Conservation (phyloP, 371 early-diverging fungal genomes). For the Saksenaea oblongispora region DNA sequence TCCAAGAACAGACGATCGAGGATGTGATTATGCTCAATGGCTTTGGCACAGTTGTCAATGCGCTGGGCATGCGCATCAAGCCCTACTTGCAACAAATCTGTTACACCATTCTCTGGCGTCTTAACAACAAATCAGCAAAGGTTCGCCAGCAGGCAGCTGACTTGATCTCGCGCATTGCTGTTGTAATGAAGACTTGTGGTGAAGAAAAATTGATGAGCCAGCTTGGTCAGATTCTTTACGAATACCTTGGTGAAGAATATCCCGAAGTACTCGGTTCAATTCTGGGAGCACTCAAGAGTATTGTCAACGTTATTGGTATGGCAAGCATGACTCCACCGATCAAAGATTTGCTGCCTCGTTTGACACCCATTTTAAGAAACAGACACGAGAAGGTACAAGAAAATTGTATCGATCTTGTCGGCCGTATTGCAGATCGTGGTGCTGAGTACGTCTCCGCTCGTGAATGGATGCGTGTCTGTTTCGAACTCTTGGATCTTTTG, state of each 20-base stretch:
- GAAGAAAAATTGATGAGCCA: conserved; percentile 94
- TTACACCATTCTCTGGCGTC: conserved; percentile 93
- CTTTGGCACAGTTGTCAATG: conserved; percentile 92
- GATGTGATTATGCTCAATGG: conserved; percentile 93
- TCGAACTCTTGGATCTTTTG: conserved; percentile 94
- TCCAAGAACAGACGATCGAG: conserved; percentile 95
- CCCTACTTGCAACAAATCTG: conserved; percentile 93
- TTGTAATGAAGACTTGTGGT: conserved; percentile 92
- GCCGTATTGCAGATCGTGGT: conserved; percentile 97
- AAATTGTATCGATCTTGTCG: conserved; percentile 91
- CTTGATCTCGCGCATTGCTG: conserved; percentile 90
- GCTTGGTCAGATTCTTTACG: conserved; percentile 90
- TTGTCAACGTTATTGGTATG: conserved; percentile 98
- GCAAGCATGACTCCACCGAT: conserved; percentile 97
- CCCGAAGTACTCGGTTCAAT: conserved; percentile 97
- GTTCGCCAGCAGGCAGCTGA: conserved; percentile 98
- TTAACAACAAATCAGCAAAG: conserved; percentile 95
- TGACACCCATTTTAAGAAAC: conserved; percentile 97
- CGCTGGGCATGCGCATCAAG: conserved; percentile 85
- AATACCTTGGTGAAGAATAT: conserved; percentile 98
- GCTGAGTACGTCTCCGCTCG: conserved; percentile 97
- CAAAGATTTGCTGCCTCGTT: conserved; percentile 92
- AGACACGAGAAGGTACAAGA: conserved; percentile 98
- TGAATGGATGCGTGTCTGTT: conserved; percentile 99
- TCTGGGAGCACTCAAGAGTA: conserved; percentile 86